A percentile compares a stretch with the other conserved stretches of the same genome.
These are phyloP conservation scores for Pistacia atlantica DNA, from an alignment of 345 rosid genomes.

Conservation along the genomic window DNA sequence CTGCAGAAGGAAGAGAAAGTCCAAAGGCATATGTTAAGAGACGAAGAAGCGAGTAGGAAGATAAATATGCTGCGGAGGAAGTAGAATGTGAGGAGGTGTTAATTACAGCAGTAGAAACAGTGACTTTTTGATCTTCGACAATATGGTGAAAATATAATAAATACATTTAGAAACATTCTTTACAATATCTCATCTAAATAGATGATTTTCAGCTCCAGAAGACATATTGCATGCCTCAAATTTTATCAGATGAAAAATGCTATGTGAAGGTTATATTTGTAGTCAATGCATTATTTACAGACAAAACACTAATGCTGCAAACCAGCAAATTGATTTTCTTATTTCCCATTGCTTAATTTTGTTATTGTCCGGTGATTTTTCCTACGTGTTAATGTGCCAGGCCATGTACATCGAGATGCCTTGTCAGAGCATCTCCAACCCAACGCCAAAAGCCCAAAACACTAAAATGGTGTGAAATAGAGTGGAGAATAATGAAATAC, in stretches of 20 bases:
- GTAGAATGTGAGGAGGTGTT: slow-evolving; percentile 52
- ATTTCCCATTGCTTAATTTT: too few relatives aligned
- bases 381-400: too few relatives aligned
- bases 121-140: slow-evolving; percentile 10
- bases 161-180: neutral
- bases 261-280: neutral
- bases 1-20: slow-evolving; percentile 5
- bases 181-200: neutral
- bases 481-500: too few relatives aligned
- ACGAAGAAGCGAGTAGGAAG: slow-evolving; percentile 44
- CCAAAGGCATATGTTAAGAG: slow-evolving; percentile 5
- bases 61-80: slow-evolving; percentile 36
- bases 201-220: neutral
- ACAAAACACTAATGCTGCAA: neutral
- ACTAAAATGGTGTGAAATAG: too few relatives aligned
- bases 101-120: slow-evolving; percentile 40
- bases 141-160: too few relatives aligned
- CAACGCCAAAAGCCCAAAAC: too few relatives aligned
- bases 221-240: neutral
- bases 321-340: too few relatives aligned
- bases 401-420: too few relatives aligned
- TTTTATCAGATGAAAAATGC: neutral
- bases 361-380: too few relatives aligned
- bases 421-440: too few relatives aligned
- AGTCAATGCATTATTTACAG: neutral